phyloP scores from a whole-genome alignment of 169 alveolate species.

The Blepharisma undulans region DNA sequence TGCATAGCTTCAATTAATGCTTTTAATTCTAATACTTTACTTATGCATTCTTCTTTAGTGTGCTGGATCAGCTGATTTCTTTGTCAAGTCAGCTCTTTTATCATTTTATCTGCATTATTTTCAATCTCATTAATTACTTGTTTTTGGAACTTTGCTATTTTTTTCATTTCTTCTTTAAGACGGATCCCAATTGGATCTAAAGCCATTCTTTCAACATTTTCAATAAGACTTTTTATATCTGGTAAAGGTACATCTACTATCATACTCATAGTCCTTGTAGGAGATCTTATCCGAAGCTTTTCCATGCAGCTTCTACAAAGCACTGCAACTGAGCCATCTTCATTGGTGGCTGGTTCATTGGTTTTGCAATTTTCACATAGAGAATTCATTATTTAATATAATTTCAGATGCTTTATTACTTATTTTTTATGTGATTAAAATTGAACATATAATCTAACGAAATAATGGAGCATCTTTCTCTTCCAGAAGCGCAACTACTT shows the following conservation, averaged over 20 bases:
- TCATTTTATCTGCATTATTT: not conserved
- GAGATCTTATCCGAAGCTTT: not conserved
- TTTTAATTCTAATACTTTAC: not conserved
- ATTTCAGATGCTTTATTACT: not conserved
- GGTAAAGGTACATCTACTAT: not conserved
- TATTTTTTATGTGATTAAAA: not conserved
- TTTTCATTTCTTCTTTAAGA: not conserved
- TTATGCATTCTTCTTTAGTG: slow-evolving; percentile 16
- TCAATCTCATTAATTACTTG: not conserved
- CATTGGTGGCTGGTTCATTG: not conserved
- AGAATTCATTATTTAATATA: not conserved
- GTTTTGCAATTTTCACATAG: not conserved
- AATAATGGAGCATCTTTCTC: not conserved
- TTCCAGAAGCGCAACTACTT: slow-evolving; percentile 20
- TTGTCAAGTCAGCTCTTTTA: slow-evolving; percentile 4
- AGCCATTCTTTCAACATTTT: not conserved
- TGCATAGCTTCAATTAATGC: not conserved
- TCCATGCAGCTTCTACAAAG: not conserved
- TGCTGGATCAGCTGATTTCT: not conserved
- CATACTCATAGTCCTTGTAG: slow-evolving; percentile 6
- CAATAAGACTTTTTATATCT: not conserved
- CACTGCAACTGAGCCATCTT: not conserved
- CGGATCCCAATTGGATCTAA: not conserved
- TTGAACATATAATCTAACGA: not conserved
- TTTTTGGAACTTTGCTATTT: not conserved